Conservation (phyloP, 495 filamentous ascomycete species). For the Arthonia radiata region DNA sequence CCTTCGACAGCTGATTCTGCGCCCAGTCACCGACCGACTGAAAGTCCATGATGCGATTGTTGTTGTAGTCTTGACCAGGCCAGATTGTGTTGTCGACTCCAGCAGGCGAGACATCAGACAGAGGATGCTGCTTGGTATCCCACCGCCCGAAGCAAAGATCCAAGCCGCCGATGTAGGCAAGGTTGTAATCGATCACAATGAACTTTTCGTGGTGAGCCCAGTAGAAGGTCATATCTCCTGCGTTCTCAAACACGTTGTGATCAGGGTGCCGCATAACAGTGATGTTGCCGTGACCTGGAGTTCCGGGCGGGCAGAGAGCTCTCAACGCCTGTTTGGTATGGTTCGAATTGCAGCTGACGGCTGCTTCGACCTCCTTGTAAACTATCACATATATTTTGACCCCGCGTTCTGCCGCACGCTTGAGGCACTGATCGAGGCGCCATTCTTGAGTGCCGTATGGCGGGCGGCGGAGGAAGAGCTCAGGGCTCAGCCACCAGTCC, state of each 20-base stretch:
- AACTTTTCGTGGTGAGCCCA: slow-evolving; percentile 98
- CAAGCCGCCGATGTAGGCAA: slow-evolving; percentile 80
- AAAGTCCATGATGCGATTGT: slow-evolving; percentile 88
- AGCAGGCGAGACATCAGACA: slow-evolving; percentile 70
- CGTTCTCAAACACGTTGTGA: slow-evolving; percentile 84
- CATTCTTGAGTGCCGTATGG: slow-evolving; percentile 62
- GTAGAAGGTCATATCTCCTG: slow-evolving; percentile 89
- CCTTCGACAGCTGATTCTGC: slow-evolving; percentile 74
- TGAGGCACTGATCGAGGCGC: slow-evolving; percentile 66
- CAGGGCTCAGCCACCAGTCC: slow-evolving; percentile 93
- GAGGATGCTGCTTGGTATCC: slow-evolving; percentile 64
- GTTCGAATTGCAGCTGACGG: slow-evolving; percentile 71
- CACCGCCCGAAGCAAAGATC: slow-evolving; percentile 94
- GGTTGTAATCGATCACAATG: slow-evolving; percentile 70
- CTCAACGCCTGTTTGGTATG: slow-evolving; percentile 82
- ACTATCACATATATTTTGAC: slow-evolving; percentile 90
- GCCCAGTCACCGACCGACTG: slow-evolving; percentile 79
- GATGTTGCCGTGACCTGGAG: slow-evolving; percentile 66
- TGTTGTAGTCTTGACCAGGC: slow-evolving; percentile 87
- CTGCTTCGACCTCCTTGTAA: slow-evolving; percentile 69
- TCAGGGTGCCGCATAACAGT: slow-evolving; percentile 78
- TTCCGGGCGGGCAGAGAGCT: slow-evolving; percentile 54
- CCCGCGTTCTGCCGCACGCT: slow-evolving; percentile 67
- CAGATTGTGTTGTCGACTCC: slow-evolving; percentile 67
- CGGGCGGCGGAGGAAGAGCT: slow-evolving; percentile 72